Percentiles rank a stretch among this genome's conserved stretches.
Conservation (phyloP, 2,329 filamentous ascomycete species). For the Microdochium nivale region DNA sequence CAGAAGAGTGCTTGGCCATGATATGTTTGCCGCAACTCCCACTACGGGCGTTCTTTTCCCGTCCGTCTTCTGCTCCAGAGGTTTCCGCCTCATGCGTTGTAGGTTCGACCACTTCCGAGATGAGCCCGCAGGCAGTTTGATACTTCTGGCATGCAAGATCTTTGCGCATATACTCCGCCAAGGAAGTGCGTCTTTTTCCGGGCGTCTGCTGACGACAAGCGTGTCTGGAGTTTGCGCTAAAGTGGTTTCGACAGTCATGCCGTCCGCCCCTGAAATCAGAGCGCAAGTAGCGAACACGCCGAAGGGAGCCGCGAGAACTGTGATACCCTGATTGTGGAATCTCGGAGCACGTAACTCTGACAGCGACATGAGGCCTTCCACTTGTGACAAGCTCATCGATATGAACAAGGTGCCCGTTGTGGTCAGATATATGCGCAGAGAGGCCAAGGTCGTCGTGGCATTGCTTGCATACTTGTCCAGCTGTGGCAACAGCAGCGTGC, state of each 20-base stretch:
- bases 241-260: slow-evolving; percentile 23
- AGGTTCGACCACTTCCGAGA: slow-evolving; percentile 40
- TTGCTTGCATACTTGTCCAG: slow-evolving; percentile 20
- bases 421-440: slow-evolving; percentile 45
- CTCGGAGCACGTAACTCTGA: slow-evolving; percentile 32
- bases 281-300: slow-evolving; percentile 37
- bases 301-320: slow-evolving; percentile 46
- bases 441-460: slow-evolving; percentile 32
- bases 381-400: slow-evolving; percentile 36
- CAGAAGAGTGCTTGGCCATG: slow-evolving; percentile 47
- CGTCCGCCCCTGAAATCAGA: slow-evolving; percentile 23
- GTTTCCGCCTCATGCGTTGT: slow-evolving; percentile 35
- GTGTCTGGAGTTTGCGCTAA: slow-evolving; percentile 44
- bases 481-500: slow-evolving; percentile 38
- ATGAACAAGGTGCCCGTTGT: slow-evolving; percentile 46
- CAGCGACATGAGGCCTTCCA: slow-evolving; percentile 36
- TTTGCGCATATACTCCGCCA: slow-evolving; percentile 44
- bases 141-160: slow-evolving; percentile 40
- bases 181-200: slow-evolving; percentile 30
- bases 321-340: slow-evolving; percentile 29
- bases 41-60: slow-evolving; percentile 27
- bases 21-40: slow-evolving; percentile 30
- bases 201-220: slow-evolving; percentile 33
- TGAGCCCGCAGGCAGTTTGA: slow-evolving; percentile 32
- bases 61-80: slow-evolving; percentile 31